phyloP scores from a whole-genome alignment of 2,329 filamentous ascomycete species.

The Leptoxyphium fumago region DNA sequence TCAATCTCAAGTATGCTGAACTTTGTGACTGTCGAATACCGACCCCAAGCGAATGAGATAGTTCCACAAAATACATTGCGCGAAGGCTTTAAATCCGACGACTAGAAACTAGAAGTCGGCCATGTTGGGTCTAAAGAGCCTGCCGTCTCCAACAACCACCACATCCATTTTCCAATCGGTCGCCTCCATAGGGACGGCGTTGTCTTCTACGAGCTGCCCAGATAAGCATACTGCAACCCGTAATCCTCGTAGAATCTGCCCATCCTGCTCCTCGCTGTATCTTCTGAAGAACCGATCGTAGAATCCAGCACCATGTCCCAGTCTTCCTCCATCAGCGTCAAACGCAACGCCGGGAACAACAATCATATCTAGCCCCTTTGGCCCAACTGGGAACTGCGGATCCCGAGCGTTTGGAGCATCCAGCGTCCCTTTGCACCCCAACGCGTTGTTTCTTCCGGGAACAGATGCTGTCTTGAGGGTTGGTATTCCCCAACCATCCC shows the following conservation, averaged over 20 bases:
- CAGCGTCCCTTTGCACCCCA: slow-evolving; percentile 45
- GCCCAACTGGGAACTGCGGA: slow-evolving; percentile 7
- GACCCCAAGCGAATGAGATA: too few species aligned
- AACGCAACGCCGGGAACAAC: slow-evolving; percentile 90
- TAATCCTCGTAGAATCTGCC: slow-evolving; percentile 47
- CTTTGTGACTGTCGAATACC: too few species aligned
- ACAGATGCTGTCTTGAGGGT: slow-evolving; percentile 56
- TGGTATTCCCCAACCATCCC: slow-evolving; percentile 91
- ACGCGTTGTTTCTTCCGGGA: slow-evolving; percentile 52
- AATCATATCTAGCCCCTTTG: slow-evolving; percentile 58
- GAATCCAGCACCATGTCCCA: slow-evolving; percentile 92
- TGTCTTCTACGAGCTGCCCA: slow-evolving; percentile 63
- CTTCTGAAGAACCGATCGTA: slow-evolving; percentile 86
- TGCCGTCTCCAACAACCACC: slow-evolving; percentile 19
- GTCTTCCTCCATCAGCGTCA: slow-evolving; percentile 55
- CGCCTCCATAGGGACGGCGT: slow-evolving; percentile 57
- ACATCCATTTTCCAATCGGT: slow-evolving; percentile 72
- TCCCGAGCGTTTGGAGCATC: slow-evolving; percentile 16
- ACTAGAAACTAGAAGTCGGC: background rate
- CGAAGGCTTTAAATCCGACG: too few species aligned
- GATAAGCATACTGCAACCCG: slow-evolving; percentile 62
- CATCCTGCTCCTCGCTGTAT: slow-evolving; percentile 36
- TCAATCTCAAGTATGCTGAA: too few species aligned
- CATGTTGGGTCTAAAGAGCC: background rate
- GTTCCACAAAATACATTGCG: too few species aligned